Evolutionary conservation across 495 filamentous ascomycete genomes (phyloP).

Genomic region (Friedmanniomyces simplex): DNA sequence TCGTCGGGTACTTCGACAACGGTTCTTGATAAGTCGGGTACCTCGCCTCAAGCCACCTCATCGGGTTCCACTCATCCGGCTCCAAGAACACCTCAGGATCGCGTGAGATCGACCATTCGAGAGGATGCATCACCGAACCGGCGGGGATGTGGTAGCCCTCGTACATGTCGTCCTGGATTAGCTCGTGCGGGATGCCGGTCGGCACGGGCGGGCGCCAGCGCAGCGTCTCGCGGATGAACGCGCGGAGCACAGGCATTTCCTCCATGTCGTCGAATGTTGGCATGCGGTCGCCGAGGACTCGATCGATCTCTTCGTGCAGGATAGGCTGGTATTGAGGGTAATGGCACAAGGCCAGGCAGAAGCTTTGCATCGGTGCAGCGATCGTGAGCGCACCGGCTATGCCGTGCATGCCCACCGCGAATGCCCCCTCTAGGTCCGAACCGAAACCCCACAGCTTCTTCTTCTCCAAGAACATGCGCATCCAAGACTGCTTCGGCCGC

Average conservation of each 20-base stretch:
- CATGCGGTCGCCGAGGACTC: slow-evolving; percentile 34
- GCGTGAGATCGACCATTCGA: slow-evolving; percentile 34
- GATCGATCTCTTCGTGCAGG: slow-evolving; percentile 47
- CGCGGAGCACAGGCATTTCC: slow-evolving; percentile 37
- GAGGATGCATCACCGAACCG: slow-evolving; percentile 47
- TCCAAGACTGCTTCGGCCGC: slow-evolving; percentile 27
- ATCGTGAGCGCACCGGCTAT: slow-evolving; percentile 34
- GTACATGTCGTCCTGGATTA: slow-evolving; percentile 45
- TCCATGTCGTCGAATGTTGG: slow-evolving; percentile 28
- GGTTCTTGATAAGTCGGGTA: slow-evolving; percentile 48
- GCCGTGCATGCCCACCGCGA: slow-evolving; percentile 32
- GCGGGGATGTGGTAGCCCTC: slow-evolving; percentile 46
- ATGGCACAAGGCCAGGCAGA: slow-evolving; percentile 49
- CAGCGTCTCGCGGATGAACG: slow-evolving; percentile 50
- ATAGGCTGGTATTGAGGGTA: slow-evolving; percentile 46
- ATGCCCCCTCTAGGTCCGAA: slow-evolving; percentile 33
- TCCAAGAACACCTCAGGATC: slow-evolving; percentile 27
- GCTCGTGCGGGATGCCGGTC: slow-evolving; percentile 43
- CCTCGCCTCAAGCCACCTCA: slow-evolving; percentile 29
- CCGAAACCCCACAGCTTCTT: slow-evolving; percentile 25
- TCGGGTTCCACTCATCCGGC: slow-evolving; percentile 30
- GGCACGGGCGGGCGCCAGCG: slow-evolving; percentile 50
- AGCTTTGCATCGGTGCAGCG: slow-evolving; percentile 45
- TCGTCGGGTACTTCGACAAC: slow-evolving; percentile 43
- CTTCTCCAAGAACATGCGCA: slow-evolving; percentile 26